phyloP scores from a whole-genome alignment of 495 filamentous ascomycete species.

The Hypoxylon intermedium region DNA sequence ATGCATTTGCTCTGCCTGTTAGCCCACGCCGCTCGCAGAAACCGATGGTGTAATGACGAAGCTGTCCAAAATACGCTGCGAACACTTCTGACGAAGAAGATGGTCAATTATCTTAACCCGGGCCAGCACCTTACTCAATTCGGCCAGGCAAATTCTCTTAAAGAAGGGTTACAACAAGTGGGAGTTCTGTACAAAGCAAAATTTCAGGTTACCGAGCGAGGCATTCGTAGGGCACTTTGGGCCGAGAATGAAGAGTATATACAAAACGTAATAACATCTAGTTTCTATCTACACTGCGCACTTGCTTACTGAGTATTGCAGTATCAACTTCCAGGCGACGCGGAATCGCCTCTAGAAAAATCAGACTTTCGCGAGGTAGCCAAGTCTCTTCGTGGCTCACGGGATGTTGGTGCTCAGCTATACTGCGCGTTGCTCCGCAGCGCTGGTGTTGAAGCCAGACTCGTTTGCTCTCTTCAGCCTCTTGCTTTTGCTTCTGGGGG shows the following conservation, averaged over 20 bases:
- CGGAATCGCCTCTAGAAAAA: conserved; percentile 61
- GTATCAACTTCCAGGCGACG: conserved; percentile 62
- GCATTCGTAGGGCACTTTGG: conserved; percentile 75
- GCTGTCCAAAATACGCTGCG: conserved; percentile 67
- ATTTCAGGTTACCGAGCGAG: conserved; percentile 74
- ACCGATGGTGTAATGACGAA: conserved; percentile 87
- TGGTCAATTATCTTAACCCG: conserved; percentile 68
- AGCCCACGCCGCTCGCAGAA: conserved; percentile 74
- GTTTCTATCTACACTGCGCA: conserved; percentile 3
- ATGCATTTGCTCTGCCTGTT: conserved; percentile 83
- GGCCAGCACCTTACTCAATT: conserved; percentile 70
- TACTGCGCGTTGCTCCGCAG: conserved; percentile 86
- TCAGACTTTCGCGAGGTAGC: conserved; percentile 76
- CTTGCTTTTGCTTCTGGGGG: conserved; percentile 71
- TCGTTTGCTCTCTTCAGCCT: conserved; percentile 91
- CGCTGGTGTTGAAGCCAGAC: conserved; percentile 78
- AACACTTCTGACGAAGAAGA: conserved; percentile 65
- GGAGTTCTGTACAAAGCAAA: conserved; percentile 68
- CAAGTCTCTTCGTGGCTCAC: conserved; percentile 71
- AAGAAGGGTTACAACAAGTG: conserved; percentile 76
- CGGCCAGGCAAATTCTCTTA: conserved; percentile 71
- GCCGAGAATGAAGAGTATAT: conserved; percentile 66
- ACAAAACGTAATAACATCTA: conserved; percentile 57
- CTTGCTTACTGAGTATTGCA: conserved; percentile 42
- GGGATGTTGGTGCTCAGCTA: conserved; percentile 87